Percentiles rank a stretch among this genome's conserved stretches.
phyloP scores from a whole-genome alignment of 2,329 filamentous ascomycete species.

The Clonostachys solani region DNA sequence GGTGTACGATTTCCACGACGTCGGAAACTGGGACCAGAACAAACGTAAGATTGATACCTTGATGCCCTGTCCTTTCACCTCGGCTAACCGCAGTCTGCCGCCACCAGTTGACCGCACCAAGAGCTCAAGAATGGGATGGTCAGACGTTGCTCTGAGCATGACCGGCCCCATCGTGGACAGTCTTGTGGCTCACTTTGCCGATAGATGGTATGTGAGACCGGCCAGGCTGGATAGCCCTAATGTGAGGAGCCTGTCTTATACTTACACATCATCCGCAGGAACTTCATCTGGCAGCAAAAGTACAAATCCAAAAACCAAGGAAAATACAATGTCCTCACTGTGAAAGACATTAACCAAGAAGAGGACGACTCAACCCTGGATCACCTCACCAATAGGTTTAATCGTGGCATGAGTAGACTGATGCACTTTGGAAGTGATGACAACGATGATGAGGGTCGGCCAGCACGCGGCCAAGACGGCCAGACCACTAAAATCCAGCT shows the following conservation, averaged over 20 bases:
- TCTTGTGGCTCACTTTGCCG: conserved; percentile 72
- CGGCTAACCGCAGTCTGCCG: background rate
- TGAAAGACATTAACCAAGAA: background rate
- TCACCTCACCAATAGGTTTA: conserved; percentile 37
- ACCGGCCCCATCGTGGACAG: conserved; percentile 72
- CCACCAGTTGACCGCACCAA: conserved; percentile 65
- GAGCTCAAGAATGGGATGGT: conserved; percentile 89
- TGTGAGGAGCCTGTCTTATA: background rate
- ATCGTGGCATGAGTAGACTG: conserved; percentile 29
- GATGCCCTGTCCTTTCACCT: background rate
- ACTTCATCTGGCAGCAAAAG: conserved; percentile 83
- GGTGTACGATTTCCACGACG: conserved; percentile 76
- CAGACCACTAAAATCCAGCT: conserved; percentile 40
- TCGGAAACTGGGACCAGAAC: conserved; percentile 77
- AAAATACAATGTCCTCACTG: conserved; percentile 35
- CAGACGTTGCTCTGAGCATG: conserved; percentile 76
- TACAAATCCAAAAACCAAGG: conserved; percentile 53
- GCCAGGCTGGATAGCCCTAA: fast-evolving
- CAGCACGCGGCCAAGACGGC: conserved; percentile 5
- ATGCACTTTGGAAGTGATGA: conserved; percentile 24
- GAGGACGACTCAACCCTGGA: conserved; percentile 29
- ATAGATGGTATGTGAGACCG: conserved; percentile 61
- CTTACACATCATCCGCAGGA: conserved; percentile 38
- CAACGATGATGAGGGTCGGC: conserved; percentile 9
- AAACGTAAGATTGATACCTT: conserved; percentile 44